Evolutionary conservation across 192 early-diverging fungal species (phyloP).

Genomic region (Entomortierella parvispora): DNA sequence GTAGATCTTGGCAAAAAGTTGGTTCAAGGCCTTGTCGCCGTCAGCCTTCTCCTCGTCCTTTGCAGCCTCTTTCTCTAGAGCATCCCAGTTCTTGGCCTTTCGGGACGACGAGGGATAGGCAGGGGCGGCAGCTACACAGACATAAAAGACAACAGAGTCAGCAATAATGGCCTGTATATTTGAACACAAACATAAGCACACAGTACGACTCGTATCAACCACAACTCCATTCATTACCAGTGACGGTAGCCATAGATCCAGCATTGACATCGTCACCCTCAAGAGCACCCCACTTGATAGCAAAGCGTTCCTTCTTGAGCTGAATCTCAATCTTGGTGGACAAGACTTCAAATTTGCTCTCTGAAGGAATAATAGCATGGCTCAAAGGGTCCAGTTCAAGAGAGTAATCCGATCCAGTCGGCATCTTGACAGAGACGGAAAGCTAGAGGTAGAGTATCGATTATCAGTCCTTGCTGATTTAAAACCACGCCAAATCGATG

Average conservation of each 20-base stretch:
- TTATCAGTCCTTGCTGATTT: background rate
- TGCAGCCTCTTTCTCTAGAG: constrained; percentile 71
- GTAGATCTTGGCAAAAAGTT: constrained; percentile 93
- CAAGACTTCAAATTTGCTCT: constrained; percentile 77
- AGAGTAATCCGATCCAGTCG: constrained; percentile 84
- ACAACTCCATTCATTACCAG: constrained; percentile 35
- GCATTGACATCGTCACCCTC: constrained; percentile 69
- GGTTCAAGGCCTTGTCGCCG: constrained; percentile 90
- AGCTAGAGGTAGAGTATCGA: constrained; percentile 43
- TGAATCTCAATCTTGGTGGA: constrained; percentile 94
- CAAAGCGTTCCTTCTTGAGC: constrained; percentile 77
- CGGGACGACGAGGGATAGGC: constrained; percentile 59
- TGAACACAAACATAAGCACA: background rate
- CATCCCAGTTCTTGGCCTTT: constrained; percentile 82
- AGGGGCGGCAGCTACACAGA: constrained; percentile 8
- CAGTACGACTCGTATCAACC: background rate
- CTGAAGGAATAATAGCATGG: constrained; percentile 75
- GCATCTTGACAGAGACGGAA: constrained; percentile 86
- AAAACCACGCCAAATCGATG: background rate
- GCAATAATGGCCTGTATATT: too few relatives aligned
- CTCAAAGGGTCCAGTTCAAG: constrained; percentile 90
- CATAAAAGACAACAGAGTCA: background rate
- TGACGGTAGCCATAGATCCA: constrained; percentile 49
- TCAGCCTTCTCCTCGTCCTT: constrained; percentile 85
- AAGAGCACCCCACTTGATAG: constrained; percentile 85